Base-by-base conservation (phyloP, 805 yeast genomes). In the Kuraishia ogatae region DNA sequence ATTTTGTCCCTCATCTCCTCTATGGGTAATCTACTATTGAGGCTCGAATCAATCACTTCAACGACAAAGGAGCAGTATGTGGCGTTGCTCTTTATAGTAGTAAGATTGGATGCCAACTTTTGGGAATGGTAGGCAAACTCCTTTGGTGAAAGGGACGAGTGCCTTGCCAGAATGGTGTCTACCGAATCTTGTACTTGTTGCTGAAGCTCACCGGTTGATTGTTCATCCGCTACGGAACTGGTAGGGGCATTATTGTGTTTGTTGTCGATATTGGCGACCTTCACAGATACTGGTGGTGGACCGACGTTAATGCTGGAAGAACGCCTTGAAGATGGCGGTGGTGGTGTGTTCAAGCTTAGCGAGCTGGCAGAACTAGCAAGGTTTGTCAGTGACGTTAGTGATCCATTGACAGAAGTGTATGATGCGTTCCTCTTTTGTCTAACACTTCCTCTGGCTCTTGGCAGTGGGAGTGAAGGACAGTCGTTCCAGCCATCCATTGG, bases 401-500 rank as follows among this genome's bases (percentile, higher is more conserved):
- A 35, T 35, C 43, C 43, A 17, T 35, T 35, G n/a, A 35, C 43
- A 35, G 43, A 35, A 35, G 43, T 35, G 17, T 35, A 35, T 35
- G 43, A 35, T 17, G 43, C 43, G 43, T 35, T 35, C n/a, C 43
- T 35, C 43, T 35, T 35, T 35, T 35, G 43, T 35, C 43, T 35
- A 35, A 35, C n/a, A 11, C 17, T 15, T 15, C 43, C 43, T 35
- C 17, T 35, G 43, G 43, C 43, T 17, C 43, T 35, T 15, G 15
- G 43, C 17, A 52, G 56, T 56, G 10, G 56, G 23, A 39, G 52
- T 21, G 8, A 58, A 48, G 39, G 84, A 62, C 85, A 82, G 64
- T 83, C 88, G 61, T 83, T 83, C 87, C 87, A 83, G 15, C 86
- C 87, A 2, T 63, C 52, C 17, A 61, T 60, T 1, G 62, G 51